Conservation (phyloP, 208 protist species). For the Herpetomonas samuelpessoai region DNA sequence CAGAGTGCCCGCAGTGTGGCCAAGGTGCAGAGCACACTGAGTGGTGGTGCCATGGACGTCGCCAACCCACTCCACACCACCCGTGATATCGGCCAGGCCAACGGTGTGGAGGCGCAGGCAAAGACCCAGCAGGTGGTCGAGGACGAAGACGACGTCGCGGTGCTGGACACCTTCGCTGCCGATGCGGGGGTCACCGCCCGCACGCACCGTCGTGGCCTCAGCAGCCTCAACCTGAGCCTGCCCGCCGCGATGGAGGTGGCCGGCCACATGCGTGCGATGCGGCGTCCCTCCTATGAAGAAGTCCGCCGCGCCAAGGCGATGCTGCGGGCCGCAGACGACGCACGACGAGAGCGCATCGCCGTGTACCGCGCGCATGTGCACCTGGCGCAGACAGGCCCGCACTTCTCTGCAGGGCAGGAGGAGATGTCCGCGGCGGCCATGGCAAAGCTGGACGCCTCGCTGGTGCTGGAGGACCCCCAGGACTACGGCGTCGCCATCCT, state of each 20-base stretch:
- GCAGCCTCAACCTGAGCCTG: slow-evolving; percentile 59
- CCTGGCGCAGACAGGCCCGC: slow-evolving; percentile 15
- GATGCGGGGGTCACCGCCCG: slow-evolving; percentile 39
- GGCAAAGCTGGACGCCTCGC: slow-evolving; percentile 45
- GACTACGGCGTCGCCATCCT: slow-evolving; percentile 80
- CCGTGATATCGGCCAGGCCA: background rate
- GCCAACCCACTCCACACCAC: slow-evolving; percentile 31
- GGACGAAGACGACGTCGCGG: slow-evolving; percentile 13
- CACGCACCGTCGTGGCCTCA: slow-evolving; percentile 64
- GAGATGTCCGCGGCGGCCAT: background rate
- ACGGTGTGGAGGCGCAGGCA: background rate
- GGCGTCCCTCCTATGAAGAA: slow-evolving; percentile 33
- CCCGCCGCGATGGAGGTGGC: slow-evolving; percentile 65
- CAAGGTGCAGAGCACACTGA: slow-evolving; percentile 22
- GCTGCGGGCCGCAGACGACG: slow-evolving; percentile 71
- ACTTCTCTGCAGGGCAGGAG: background rate
- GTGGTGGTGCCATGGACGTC: slow-evolving; percentile 24
- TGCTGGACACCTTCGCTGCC: slow-evolving; percentile 35
- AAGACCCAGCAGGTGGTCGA: background rate
- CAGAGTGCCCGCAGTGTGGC: slow-evolving; percentile 44
- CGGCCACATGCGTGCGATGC: slow-evolving; percentile 64
- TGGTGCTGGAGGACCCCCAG: slow-evolving; percentile 67
- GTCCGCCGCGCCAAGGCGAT: slow-evolving; percentile 44
- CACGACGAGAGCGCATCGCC: slow-evolving; percentile 52
- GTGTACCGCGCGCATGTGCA: slow-evolving; percentile 34